phyloP scores from a whole-genome alignment of 1,139 yeast genomes.

The Taiozyma sp. region DNA sequence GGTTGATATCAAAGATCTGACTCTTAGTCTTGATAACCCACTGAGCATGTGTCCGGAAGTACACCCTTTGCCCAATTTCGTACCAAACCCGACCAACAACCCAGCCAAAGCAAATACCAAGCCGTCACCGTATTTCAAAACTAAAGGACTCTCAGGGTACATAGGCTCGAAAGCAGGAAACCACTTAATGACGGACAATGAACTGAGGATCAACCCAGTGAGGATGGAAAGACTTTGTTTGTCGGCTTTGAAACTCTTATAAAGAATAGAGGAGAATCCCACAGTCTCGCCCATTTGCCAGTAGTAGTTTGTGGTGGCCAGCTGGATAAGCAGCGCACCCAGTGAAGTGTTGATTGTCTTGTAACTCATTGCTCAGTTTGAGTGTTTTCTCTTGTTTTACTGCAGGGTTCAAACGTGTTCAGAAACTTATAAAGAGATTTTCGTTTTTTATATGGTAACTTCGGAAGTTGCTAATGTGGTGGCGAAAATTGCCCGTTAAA shows the following conservation, averaged over 20 bases:
- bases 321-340: conserved; percentile 41
- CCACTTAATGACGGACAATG: conserved; percentile 3
- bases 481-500: too few relatives aligned
- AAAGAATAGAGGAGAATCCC: conserved; percentile 41
- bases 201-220: conserved; percentile 14
- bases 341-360: conserved; percentile 25
- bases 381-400: too few relatives aligned
- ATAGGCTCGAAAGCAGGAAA: conserved; percentile 12
- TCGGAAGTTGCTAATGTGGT: too few relatives aligned
- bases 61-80: conserved; percentile 42
- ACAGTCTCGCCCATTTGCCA: conserved; percentile 34
- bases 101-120: conserved; percentile 28
- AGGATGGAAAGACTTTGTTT: conserved; percentile 12
- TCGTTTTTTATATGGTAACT: too few relatives aligned
- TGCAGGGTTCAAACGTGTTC: too few relatives aligned
- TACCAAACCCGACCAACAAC: conserved; percentile 39
- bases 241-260: conserved; percentile 24
- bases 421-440: too few relatives aligned
- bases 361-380: neutral
- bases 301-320: conserved; percentile 37
- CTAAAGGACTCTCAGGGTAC: conserved; percentile 6
- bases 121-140: neutral
- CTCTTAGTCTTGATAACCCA: conserved; percentile 39
- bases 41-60: conserved; percentile 49
- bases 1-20: conserved; percentile 40